These are phyloP conservation scores for Quercus engelmannii DNA, from an alignment of 306 rosid genomes.

Conservation along the genomic window DNA sequence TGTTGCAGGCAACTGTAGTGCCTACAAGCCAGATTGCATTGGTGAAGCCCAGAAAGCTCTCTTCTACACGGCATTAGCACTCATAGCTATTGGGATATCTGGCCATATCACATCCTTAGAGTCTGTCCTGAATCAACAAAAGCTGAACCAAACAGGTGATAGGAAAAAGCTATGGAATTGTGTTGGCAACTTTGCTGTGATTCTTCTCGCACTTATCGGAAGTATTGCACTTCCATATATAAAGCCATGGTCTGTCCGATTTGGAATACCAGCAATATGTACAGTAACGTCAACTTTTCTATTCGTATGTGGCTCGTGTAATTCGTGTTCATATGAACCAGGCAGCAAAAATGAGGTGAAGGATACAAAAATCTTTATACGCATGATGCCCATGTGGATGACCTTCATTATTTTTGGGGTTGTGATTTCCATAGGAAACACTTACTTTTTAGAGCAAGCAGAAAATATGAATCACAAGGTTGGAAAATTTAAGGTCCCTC, in stretches of 20 bases:
- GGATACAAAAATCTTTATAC: not conserved
- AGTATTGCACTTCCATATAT: constrained; percentile 14
- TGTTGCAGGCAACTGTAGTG: not conserved
- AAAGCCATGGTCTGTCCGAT: constrained; percentile 29
- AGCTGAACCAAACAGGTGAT: not conserved
- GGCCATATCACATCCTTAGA: not conserved
- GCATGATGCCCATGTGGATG: constrained; percentile 8
- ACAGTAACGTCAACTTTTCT: constrained; percentile 10
- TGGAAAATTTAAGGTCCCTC: constrained; percentile 22
- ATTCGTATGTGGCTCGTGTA: constrained; percentile 18
- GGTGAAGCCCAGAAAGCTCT: not conserved
- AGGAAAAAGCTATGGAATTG: too few species aligned
- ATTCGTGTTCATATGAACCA: not conserved
- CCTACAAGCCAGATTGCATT: not conserved
- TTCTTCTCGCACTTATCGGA: constrained; percentile 3
- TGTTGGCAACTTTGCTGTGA: not conserved
- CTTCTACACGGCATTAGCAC: not conserved
- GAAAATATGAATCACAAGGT: constrained; percentile 18
- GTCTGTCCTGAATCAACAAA: not conserved
- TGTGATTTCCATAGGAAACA: constrained; percentile 28
- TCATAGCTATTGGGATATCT: not conserved
- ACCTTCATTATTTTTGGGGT: constrained; percentile 12
- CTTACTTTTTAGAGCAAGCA: constrained; percentile 36
- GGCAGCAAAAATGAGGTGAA: constrained; percentile 11
- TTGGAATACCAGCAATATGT: constrained; percentile 18